These are phyloP conservation scores for Solanum pimpinellifolium DNA, from an alignment of 257 asterid species.

Conservation along the genomic window DNA sequence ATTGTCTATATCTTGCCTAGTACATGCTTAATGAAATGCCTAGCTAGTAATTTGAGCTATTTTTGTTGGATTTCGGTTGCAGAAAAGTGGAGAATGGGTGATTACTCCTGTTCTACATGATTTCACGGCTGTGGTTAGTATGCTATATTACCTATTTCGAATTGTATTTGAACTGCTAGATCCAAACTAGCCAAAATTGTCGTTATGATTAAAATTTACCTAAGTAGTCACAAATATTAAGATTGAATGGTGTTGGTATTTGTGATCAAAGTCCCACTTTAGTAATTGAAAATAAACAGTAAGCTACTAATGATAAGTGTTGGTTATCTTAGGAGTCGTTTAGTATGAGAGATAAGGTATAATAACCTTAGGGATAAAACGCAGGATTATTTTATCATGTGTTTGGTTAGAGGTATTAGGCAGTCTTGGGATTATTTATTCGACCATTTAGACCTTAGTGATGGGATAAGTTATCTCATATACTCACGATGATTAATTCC, in stretches of 20 bases:
- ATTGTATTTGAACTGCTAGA: not conserved
- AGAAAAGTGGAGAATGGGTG: conserved; percentile 54
- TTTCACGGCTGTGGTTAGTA: conserved; percentile 60
- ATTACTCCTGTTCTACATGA: conserved; percentile 57
- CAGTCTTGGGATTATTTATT: no score
- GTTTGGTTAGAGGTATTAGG: no score
- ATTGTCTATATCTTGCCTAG: not conserved
- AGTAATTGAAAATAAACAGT: not conserved
- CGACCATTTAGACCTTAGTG: no score
- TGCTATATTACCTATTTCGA: not conserved
- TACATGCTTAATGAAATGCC: conserved; percentile 13
- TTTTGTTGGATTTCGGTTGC: not conserved
- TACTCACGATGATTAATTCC: no score
- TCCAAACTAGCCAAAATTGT: not conserved
- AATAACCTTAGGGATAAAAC: no score
- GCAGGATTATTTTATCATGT: no score
- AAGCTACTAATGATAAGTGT: not conserved
- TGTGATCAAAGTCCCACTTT: not conserved
- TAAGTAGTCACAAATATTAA: not conserved
- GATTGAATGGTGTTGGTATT: not conserved
- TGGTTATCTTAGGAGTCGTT: not conserved
- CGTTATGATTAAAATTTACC: not conserved
- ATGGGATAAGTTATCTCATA: no score
- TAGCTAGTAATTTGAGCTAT: not conserved
- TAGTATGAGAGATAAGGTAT: no score